phyloP scores from a whole-genome alignment of 73 alveolate species.

The Breviolum minutum region DNA sequence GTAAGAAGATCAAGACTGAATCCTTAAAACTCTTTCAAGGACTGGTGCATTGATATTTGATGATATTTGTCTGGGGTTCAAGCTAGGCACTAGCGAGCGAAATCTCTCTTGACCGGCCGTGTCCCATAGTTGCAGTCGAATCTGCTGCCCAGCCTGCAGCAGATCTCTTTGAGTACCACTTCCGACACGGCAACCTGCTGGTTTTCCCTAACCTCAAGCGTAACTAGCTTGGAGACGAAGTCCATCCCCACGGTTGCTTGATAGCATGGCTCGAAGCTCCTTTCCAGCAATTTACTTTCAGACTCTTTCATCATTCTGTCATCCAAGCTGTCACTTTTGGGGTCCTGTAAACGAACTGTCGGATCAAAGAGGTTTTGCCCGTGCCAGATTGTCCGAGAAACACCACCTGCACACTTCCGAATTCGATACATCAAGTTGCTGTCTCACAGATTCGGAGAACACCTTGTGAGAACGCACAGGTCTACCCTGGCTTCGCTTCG shows the following conservation, averaged over 20 bases:
- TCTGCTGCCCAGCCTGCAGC: conserved; percentile 1
- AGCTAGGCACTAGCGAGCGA: conserved; percentile 69
- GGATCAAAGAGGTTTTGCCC: conserved; percentile 78
- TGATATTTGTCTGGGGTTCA: neutral
- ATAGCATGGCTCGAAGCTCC: conserved; percentile 72
- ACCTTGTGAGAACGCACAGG: conserved; percentile 36
- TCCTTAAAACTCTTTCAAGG: neutral
- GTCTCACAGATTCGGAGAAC: too few relatives aligned
- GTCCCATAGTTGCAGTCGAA: conserved; percentile 93
- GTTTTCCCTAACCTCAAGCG: conserved; percentile 7
- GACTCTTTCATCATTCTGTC: neutral
- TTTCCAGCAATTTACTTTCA: neutral
- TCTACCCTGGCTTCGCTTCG: conserved; percentile 16
- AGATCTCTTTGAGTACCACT: neutral
- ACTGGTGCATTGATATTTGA: neutral
- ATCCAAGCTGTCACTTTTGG: neutral
- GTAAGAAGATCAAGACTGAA: neutral
- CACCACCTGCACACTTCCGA: conserved; percentile 50
- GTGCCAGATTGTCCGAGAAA: conserved; percentile 84
- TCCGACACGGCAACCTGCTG: neutral
- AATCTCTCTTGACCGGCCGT: conserved; percentile 93
- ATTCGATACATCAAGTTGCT: too few relatives aligned
- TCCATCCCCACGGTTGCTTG: conserved; percentile 89
- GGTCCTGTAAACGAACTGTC: conserved; percentile 84
- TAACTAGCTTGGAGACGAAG: conserved; percentile 54